Evolutionary conservation across 148 eudicot genomes (phyloP).

Genomic region (Bassia scoparia): DNA sequence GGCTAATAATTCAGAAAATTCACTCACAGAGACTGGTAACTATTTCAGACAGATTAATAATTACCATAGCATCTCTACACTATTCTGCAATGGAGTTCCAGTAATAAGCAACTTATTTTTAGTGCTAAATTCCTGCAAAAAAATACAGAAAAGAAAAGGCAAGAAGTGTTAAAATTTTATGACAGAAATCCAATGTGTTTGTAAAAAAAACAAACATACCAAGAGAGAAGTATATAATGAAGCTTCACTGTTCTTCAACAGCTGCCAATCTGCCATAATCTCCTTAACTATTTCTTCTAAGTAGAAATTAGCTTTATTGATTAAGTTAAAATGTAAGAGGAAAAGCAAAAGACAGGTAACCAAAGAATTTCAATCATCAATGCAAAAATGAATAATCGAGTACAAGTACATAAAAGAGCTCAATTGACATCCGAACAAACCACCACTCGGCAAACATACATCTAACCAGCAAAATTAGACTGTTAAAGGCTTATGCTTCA

Average conservation of each 20-base stretch:
- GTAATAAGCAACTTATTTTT: constrained; percentile 96
- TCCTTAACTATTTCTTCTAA: neutral
- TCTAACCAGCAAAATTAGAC: neutral
- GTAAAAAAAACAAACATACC: constrained; percentile 40
- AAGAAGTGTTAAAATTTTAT: neutral
- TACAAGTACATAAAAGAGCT: neutral
- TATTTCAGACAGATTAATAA: neutral
- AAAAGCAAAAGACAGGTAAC: neutral
- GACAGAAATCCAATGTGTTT: neutral
- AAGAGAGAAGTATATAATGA: constrained; percentile 74
- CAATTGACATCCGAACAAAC: neutral
- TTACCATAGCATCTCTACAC: constrained; percentile 97
- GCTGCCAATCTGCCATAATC: constrained; percentile 95
- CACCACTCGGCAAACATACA: neutral
- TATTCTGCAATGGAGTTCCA: constrained; percentile 97
- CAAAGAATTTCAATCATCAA: neutral
- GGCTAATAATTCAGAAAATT: constrained; percentile 5
- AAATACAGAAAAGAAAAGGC: too few relatives aligned
- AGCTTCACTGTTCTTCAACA: constrained; percentile 91
- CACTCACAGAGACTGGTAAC: neutral
- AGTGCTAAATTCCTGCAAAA: constrained; percentile 85
- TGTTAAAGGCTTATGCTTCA: neutral
- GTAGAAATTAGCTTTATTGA: neutral
- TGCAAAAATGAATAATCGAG: neutral
- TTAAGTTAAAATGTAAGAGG: neutral